Conservation (phyloP, 2,329 filamentous ascomycete species). For the Fusarium humuli region DNA sequence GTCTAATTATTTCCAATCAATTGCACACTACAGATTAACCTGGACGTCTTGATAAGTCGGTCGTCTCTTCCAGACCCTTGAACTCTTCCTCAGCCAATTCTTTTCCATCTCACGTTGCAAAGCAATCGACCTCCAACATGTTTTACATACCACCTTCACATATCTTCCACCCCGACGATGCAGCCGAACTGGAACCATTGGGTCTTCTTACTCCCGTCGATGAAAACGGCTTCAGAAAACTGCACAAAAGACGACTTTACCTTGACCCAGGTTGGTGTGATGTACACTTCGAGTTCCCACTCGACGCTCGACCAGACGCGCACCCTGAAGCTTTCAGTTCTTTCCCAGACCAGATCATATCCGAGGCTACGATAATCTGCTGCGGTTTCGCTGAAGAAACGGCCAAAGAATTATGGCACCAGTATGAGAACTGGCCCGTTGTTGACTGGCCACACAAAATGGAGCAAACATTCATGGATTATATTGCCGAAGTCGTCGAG, state of each 20-base stretch:
- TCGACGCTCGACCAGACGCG: neutral
- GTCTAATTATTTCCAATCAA: no score
- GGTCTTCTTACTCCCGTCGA: neutral
- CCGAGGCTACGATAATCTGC: accelerated
- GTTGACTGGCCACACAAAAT: accelerated
- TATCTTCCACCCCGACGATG: neutral
- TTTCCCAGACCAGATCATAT: neutral
- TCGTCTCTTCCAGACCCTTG: no score
- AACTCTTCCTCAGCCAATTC: neutral
- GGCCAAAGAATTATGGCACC: neutral
- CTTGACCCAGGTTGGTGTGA: neutral
- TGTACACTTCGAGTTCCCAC: neutral
- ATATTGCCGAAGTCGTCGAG: no score
- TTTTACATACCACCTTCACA: neutral
- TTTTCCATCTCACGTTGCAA: accelerated
- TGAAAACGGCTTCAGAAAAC: neutral
- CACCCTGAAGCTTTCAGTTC: neutral
- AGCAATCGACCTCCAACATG: neutral
- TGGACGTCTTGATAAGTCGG: no score
- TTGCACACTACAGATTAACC: no score
- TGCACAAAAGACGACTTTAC: neutral
- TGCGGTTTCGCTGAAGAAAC: neutral
- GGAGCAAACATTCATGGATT: neutral
- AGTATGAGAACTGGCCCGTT: neutral
- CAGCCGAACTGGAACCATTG: neutral